Evolutionary conservation across 345 rosid genomes (phyloP), one percentile per base, ranked within the genome.

Genomic region (Barbarea vulgaris): DNA sequence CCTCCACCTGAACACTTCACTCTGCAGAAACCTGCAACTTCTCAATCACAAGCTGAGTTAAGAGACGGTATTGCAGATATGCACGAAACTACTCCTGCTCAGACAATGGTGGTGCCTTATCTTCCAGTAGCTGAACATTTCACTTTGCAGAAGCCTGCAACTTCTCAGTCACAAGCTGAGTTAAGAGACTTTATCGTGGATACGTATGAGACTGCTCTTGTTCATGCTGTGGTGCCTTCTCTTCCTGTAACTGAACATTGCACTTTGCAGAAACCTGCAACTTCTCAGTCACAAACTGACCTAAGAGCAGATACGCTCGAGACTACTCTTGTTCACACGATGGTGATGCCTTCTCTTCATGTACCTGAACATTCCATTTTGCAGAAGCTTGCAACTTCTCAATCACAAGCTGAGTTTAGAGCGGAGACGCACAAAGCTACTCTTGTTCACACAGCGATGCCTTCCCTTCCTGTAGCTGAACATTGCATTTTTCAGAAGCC

Each of bases 271-370:
- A 75, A 75, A 17, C 80, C 79, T 10, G 82, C 42, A 54, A 81
- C 81, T 28, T 58, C 57, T 61, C 83, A 74, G 24, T 36, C 57
- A 24, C 83, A 79, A 64, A 79, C 71, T 19, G 56, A 36, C 73
- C 75, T 80, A 1, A 17, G 59, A 63, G 42, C 58, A 30, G 85
- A 81, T 53, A 64, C 41, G 27, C 21, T 0, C 19, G 31, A 55
- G 59, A 19, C 7, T 39, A 21, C 66, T 67, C 81, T 70, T 18
- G 17, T 58, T 56, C 36, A 64, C 19, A 7, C 19, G 1, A 3
- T 7, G 71, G 25, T 7, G 71, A 19, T 25, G 33, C 86, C 93
- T 69, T 74, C 90, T 24, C 76, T 73, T 39, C 77, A 79, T 58
- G 22, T 10, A 18, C 69, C 63, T 51, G 52, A 65, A 10, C 77